Conservation (phyloP, 345 rosid genomes). For the Anastatica hierochuntica region DNA sequence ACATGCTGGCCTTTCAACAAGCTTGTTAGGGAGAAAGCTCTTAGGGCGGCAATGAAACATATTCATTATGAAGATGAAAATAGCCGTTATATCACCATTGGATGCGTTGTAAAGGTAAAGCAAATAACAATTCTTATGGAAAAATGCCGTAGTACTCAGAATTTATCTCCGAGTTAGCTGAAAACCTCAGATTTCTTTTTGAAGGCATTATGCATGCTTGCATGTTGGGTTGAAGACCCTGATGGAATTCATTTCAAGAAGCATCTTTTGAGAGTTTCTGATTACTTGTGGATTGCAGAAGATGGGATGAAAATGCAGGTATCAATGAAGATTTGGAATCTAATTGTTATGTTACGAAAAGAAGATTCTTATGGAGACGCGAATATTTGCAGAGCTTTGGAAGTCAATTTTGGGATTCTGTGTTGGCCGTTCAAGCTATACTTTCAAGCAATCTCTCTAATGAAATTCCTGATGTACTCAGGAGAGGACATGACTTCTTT, state of each 20-base stretch:
- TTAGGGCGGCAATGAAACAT: conserved; percentile 45
- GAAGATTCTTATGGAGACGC: not conserved
- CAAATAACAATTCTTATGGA: not conserved
- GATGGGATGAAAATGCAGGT: conserved; percentile 93
- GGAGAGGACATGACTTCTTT: conserved; percentile 63
- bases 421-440: conserved; percentile 65
- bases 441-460: conserved; percentile 43
- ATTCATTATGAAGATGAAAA: conserved; percentile 60
- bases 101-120: conserved; percentile 53
- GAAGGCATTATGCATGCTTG: conserved; percentile 44
- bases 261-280: conserved; percentile 66
- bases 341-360: not conserved
- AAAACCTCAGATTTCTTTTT: not conserved
- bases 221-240: conserved; percentile 83
- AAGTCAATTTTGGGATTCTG: conserved; percentile 76
- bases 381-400: conserved; percentile 49
- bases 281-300: conserved; percentile 85
- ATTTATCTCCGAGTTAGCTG: not conserved
- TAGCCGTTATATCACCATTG: conserved; percentile 56
- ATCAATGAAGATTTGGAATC: not conserved
- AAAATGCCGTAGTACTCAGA: not conserved
- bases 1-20: conserved; percentile 50
- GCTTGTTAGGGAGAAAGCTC: conserved; percentile 41
- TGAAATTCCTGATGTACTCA: conserved; percentile 49
- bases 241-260: conserved; percentile 53